Evolutionary conservation across 208 protist species (phyloP), one percentile per base, ranked within the genome.

Genomic region (Porcisia deanei): DNA sequence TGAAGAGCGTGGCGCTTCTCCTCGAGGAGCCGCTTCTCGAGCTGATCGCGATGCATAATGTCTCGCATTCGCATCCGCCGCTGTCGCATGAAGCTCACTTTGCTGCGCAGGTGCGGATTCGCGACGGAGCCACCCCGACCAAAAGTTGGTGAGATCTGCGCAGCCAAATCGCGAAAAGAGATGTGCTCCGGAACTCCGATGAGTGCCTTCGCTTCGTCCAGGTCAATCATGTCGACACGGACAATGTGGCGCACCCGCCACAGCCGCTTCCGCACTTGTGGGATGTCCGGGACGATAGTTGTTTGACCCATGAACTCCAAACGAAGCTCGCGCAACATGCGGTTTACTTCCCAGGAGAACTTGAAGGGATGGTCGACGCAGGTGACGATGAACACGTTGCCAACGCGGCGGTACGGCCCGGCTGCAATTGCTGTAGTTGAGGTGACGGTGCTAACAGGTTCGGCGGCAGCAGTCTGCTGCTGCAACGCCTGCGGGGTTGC

Each of bases 231-330:
- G 63, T 97, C 93, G 18, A 97, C 68, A 25, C 84, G 83, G 45
- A 97, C 91, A 4, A 95, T 73, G 76, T 95, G 85, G 16, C 93
- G 87, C 64, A 90, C 88, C 14, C 90, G 87, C 88, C 90, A 97
- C 16, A 97, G 82, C 61, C 54, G 80, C 85, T 89, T 89, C n/a
- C 93, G 83, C 69, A 94, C 86, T 2, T 67, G 61, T 8, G 93
- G 93, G 30, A 92, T 85, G 73, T 97, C 93, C 1, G 93, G 90
- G n/a, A 91, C 75, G 59, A 97, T 93, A 16, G 80, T 87, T 12
- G 90, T 93, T 73, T 97, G 93, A 0, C 93, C 93, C 80, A 83
- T 88, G 61, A 90, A 97, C 89, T 97, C 93, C 0, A 97, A 83
- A 5, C 90, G 88, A 74, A 97, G 81, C 39, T 92, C 87, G 6